Base-by-base conservation (phyloP, 768 basidiomycete species). In the Russula earlei region DNA sequence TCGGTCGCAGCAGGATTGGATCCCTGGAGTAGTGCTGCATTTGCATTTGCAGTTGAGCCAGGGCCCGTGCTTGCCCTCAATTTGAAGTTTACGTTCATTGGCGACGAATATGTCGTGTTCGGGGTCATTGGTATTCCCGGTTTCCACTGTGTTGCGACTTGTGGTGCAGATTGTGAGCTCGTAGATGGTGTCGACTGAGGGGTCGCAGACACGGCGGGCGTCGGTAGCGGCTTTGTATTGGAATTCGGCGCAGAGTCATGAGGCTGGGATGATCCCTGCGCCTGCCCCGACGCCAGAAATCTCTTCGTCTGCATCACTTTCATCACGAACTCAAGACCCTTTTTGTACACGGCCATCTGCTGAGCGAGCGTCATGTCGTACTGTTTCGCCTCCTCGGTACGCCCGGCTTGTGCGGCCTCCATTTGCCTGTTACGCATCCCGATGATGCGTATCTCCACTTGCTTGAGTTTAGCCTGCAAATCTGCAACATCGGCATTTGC, bases 391-490 rank as follows among this genome's bases (percentile, higher is more conserved):
- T 54, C 57, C 1, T 54, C 52, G 20, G 34, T 54, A 41, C 47
- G 47, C 17, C 57, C 57, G 17, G 52, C 52, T 38, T 49, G 52
- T 38, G 8, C 1, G 3, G 47, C 57, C 11, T 53, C 52, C 1
- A 12, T 1, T 1, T 38, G 34, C 27, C 29, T 49, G 5, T n/a
- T 37, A 38, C 33, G 52, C 34, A 54, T 43, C 12, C 54, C 52
- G 33, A 5, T 14, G 6, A 58, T 36, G 29, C 47, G 41, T 24
- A 15, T 36, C 34, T 58, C 57, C 17, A 47, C 46, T 44, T 58
- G 57, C 46, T 49, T 42, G 29, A 58, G 46, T 20, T 58, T 58
- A 4, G 46, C 14, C 46, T 43, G 20, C 47, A 58, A 43, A 4
- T 49, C 52, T 11, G 4, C 41, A 4, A 38, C 17, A 33, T 54